Evolutionary conservation across 2,329 filamentous ascomycete species (phyloP).

Genomic region (Myrmaecium sp.): DNA sequence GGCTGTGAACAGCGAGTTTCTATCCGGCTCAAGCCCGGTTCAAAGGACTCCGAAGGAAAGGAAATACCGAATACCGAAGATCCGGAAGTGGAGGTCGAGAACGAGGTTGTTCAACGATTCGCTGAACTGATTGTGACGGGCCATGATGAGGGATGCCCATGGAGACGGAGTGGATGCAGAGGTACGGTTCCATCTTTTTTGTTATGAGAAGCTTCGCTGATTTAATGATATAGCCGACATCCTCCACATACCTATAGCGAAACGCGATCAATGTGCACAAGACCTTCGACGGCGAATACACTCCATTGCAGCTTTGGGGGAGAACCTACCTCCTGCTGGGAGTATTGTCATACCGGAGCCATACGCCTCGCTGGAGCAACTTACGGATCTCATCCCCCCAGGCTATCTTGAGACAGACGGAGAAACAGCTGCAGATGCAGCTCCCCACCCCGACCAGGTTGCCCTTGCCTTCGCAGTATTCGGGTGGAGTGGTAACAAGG

Average conservation of each 20-base stretch:
- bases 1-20: constrained; percentile 73
- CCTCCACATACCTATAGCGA: constrained; percentile 36
- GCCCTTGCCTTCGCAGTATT: too few species aligned
- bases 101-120: constrained; percentile 63
- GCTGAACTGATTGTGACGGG: constrained; percentile 52
- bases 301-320: constrained; percentile 17
- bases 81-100: constrained; percentile 27
- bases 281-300: constrained; percentile 24
- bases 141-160: constrained; percentile 70
- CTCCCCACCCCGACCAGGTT: too few species aligned
- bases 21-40: constrained; percentile 49
- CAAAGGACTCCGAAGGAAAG: constrained; percentile 24
- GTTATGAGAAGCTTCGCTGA: constrained; percentile 5
- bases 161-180: constrained; percentile 77
- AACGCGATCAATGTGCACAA: constrained; percentile 18
- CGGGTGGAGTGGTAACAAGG: too few species aligned
- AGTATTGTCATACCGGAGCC: constrained; percentile 18
- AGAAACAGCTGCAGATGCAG: too few species aligned
- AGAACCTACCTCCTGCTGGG: constrained; percentile 16
- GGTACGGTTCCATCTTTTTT: constrained; percentile 31
- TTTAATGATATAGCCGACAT: constrained; percentile 35
- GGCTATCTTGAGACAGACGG: too few species aligned
- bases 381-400: too few species aligned
- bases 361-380: too few species aligned
- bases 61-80: constrained; percentile 36